phyloP scores from a whole-genome alignment of 495 filamentous ascomycete genomes.

The Neurospora hispaniola region DNA sequence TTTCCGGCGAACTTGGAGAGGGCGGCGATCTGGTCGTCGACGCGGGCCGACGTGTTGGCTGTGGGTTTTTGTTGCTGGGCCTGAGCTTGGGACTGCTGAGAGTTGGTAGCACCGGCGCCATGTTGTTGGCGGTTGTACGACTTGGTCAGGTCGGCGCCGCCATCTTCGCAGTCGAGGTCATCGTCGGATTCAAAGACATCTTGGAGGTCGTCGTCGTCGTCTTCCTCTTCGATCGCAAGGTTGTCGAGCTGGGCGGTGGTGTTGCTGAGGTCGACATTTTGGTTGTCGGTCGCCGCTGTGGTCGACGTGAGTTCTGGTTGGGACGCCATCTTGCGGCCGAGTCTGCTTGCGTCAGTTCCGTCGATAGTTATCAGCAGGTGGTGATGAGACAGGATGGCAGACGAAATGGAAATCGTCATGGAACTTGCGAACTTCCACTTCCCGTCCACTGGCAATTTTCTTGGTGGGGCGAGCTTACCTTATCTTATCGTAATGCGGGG shows the following conservation, averaged over 20 bases:
- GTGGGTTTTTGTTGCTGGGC: slow-evolving; percentile 50
- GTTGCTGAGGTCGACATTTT: slow-evolving; percentile 26
- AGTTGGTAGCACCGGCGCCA: slow-evolving; percentile 10
- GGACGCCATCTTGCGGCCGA: slow-evolving; percentile 1
- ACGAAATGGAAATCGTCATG: background rate
- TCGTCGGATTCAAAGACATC: slow-evolving; percentile 46
- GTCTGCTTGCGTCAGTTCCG: background rate
- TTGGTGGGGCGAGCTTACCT: background rate
- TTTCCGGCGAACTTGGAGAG: slow-evolving; percentile 81
- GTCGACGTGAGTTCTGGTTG: slow-evolving; percentile 8
- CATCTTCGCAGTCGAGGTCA: slow-evolving; percentile 49
- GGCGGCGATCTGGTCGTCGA: slow-evolving; percentile 81
- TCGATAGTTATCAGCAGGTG: background rate
- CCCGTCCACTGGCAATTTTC: background rate
- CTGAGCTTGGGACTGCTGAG: slow-evolving; percentile 6
- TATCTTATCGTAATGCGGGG: slow-evolving; percentile 17
- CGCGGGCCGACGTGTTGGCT: slow-evolving; percentile 61
- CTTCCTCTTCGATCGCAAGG: slow-evolving; percentile 23
- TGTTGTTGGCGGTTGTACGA: slow-evolving; percentile 80
- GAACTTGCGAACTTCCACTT: background rate
- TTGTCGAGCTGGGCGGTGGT: slow-evolving; percentile 18
- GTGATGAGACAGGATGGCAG: background rate
- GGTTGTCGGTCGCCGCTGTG: slow-evolving; percentile 8
- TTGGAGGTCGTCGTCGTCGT: slow-evolving; percentile 29
- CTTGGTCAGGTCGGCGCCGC: slow-evolving; percentile 69